phyloP scores from a whole-genome alignment of 257 asterid species.

The Buddleja alternifolia region DNA sequence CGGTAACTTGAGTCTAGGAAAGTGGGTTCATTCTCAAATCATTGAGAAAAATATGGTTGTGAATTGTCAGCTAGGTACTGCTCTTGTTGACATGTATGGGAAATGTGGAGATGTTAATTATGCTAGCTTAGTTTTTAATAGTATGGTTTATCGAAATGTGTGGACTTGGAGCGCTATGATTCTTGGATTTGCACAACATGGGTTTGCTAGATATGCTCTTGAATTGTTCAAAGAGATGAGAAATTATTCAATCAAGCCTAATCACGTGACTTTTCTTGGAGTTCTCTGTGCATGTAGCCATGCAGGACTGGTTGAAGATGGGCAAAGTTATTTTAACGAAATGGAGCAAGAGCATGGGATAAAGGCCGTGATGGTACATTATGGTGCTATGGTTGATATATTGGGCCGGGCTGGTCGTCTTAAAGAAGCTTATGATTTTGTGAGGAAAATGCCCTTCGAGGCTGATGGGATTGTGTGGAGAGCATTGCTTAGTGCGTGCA shows the following conservation, averaged over 20 bases:
- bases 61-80: conserved; percentile 66
- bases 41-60: conserved; percentile 52
- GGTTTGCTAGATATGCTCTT: conserved; percentile 56
- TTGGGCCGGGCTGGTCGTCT: conserved; percentile 74
- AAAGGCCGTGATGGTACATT: conserved; percentile 68
- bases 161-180: conserved; percentile 94
- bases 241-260: conserved; percentile 45
- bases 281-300: conserved; percentile 87
- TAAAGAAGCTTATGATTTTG: conserved; percentile 58
- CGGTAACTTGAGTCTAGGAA: conserved; percentile 69
- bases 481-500: conserved; percentile 76
- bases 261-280: conserved; percentile 74
- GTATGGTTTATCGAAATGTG: conserved; percentile 54
- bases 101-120: conserved; percentile 61
- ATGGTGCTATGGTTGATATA: conserved; percentile 76
- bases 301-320: conserved; percentile 65
- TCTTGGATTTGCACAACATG: conserved; percentile 77
- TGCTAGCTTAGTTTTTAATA: conserved; percentile 56
- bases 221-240: conserved; percentile 54
- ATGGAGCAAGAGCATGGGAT: conserved; percentile 59
- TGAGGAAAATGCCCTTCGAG: conserved; percentile 53
- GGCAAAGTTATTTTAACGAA: conserved; percentile 45
- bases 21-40: conserved; percentile 72
- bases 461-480: conserved; percentile 81
- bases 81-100: conserved; percentile 82